Evolutionary conservation across 345 rosid species (phyloP).

Genomic region (Ailanthus altissimus): DNA sequence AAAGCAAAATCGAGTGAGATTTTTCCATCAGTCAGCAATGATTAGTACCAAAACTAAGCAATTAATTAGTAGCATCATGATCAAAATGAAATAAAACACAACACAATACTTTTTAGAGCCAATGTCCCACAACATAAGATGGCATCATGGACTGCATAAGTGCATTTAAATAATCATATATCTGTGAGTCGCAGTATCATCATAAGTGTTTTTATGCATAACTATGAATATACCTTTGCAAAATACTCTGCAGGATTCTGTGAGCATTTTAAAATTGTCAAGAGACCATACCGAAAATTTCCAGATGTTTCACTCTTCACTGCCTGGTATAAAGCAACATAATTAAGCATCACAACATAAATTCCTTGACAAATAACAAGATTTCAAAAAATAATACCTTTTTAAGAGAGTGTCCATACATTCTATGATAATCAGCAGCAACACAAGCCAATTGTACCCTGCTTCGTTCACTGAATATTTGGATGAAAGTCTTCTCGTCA

Average conservation of each 20-base stretch:
- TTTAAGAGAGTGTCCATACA: constrained; percentile 50
- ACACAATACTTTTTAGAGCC: not conserved
- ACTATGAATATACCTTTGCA: constrained; percentile 45
- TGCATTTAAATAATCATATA: too few relatives aligned
- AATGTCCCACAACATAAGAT: not conserved
- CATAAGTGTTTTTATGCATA: not conserved
- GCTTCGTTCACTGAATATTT: constrained; percentile 57
- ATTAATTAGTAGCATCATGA: not conserved
- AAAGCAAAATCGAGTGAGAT: not conserved
- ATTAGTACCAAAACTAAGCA: not conserved
- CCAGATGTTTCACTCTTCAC: constrained; percentile 69
- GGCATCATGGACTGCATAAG: not conserved
- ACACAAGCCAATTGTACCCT: constrained; percentile 61
- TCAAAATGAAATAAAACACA: not conserved
- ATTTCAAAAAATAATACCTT: constrained; percentile 42
- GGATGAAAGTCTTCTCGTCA: constrained; percentile 68
- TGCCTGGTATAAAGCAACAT: constrained; percentile 40
- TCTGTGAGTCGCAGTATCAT: too few relatives aligned
- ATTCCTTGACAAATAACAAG: not conserved
- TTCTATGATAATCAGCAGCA: constrained; percentile 38
- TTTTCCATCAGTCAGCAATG: not conserved
- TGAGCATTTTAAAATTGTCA: constrained; percentile 52
- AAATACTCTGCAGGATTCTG: constrained; percentile 59
- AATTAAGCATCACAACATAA: not conserved
- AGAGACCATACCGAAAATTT: constrained; percentile 48